A percentile compares a stretch with the other conserved stretches of the same genome.
Evolutionary conservation across 2,329 filamentous ascomycete genomes (phyloP).

Genomic region (Colletotrichum costaricense): DNA sequence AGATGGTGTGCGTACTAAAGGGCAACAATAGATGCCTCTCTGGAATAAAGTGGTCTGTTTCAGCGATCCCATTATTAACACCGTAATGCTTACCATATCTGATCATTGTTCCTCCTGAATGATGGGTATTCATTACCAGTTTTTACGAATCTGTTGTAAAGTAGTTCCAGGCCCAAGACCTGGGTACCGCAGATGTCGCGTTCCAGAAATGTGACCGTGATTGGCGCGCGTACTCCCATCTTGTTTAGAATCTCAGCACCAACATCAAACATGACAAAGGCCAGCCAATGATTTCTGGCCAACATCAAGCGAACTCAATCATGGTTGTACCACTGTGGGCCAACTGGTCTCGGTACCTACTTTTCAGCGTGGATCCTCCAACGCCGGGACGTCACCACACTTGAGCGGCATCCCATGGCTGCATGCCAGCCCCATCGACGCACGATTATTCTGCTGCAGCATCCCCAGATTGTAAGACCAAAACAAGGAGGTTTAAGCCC

Average conservation of each 20-base stretch:
- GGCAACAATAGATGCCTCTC: not conserved
- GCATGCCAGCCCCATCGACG: not conserved
- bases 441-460: slow-evolving; percentile 1
- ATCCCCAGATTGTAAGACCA: not conserved
- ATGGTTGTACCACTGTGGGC: not conserved
- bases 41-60: not conserved
- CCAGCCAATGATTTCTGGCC: not conserved
- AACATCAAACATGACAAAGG: no score
- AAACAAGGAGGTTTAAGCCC: not conserved
- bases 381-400: slow-evolving; percentile 20
- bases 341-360: not conserved
- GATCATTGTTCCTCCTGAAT: not conserved
- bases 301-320: not conserved
- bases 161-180: not conserved
- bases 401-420: not conserved
- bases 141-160: not conserved
- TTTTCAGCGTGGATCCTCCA: not conserved
- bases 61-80: not conserved
- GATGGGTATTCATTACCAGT: not conserved
- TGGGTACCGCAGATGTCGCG: not conserved
- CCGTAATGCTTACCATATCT: not conserved
- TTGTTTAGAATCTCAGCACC: no score
- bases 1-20: no score
- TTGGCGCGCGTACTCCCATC: not conserved
- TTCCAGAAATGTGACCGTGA: not conserved